Evolutionary conservation across 768 basidiomycete genomes (phyloP), one percentile per base, ranked within the genome.

Genomic region (Leccinellum rugosiceps): DNA sequence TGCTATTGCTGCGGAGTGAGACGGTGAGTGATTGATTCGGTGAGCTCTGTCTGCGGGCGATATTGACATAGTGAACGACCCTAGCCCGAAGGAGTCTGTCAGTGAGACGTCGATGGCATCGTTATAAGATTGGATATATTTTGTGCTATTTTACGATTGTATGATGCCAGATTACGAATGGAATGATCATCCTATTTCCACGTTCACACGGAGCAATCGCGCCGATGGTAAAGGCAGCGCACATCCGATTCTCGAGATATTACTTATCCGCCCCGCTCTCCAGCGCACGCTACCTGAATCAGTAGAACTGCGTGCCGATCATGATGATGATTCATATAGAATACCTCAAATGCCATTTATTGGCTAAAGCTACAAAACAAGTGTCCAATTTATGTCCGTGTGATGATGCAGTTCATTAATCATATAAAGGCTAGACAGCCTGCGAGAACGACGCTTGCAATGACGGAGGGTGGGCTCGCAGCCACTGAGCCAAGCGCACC

Each of bases 1-100:
- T 90, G 87, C 64, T 80, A 82, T 55, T 89, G 87, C 58, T 85
- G 85, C 69, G 87, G 87, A 6, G 80, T 86, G n/a, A 69, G 78
- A 58, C 75, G 66, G 79, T 77, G 30, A 32, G 70, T 64, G 21
- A 26, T 34, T 0, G 15, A 7, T 19, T 10, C 38, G 2, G 3
- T 8, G 23, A 11, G 9, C 5, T 23, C 19, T 43, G 25, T 47
- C 26, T 38, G 41, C 14, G 28, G 10, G 10, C 23, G 45, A 15
- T 28, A 28, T 44, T 69, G 56, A 68, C 50, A 17, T 23, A 26
- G 46, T 48, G 11, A 30, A 34, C 25, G 43, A 21, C 48, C 11
- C 32, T 19, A 64, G 67, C 31, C 56, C 60, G 19, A 51, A 28
- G 52, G n/a, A 1, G 34, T 32, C 45, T 6, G n/a, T n/a, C n/a